A percentile compares a stretch with the other conserved stretches of the same genome.
Conservation (phyloP, 2,329 filamentous ascomycete species). For the Coniochaeta sp. region DNA sequence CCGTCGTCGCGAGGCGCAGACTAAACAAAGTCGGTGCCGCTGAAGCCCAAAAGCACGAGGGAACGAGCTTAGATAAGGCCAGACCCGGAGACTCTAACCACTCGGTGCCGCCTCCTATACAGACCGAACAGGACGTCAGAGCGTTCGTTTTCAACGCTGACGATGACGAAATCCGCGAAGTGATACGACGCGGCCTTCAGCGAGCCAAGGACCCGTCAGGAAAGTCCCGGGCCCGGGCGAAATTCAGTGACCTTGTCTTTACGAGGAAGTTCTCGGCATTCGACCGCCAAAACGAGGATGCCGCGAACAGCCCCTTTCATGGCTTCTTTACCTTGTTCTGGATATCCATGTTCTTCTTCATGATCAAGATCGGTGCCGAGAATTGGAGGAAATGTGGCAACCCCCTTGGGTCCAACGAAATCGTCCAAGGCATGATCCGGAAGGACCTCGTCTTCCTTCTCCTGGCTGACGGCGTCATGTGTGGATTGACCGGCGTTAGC, state of each 20-base stretch:
- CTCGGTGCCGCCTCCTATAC: neutral
- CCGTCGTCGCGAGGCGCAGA: constrained; percentile 8
- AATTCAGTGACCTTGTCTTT: constrained; percentile 55
- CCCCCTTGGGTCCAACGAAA: constrained; percentile 63
- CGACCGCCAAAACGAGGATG: constrained; percentile 60
- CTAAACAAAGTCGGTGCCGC: neutral
- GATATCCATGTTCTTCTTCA: constrained; percentile 60
- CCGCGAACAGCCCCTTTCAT: constrained; percentile 63
- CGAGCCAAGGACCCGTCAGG: constrained; percentile 17
- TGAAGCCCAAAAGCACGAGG: neutral
- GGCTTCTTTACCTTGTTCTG: constrained; percentile 78
- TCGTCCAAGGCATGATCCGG: constrained; percentile 59
- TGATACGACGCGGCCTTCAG: constrained; percentile 22
- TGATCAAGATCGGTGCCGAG: constrained; percentile 57
- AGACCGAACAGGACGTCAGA: constrained; percentile 7
- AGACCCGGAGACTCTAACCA: constrained; percentile 5
- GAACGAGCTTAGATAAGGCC: neutral
- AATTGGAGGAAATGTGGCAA: constrained; percentile 66
- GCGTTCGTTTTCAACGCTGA: constrained; percentile 21
- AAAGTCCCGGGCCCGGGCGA: constrained; percentile 16
- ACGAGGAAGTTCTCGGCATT: constrained; percentile 68
- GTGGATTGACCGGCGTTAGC: constrained; percentile 55
- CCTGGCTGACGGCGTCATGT: constrained; percentile 64
- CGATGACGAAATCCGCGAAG: constrained; percentile 32
- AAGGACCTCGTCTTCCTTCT: constrained; percentile 46